A percentile compares a stretch with the other conserved stretches of the same genome.
These are phyloP conservation scores for Colletotrichum tofieldiae DNA, from an alignment of 2,329 filamentous ascomycete genomes.

Conservation along the genomic window DNA sequence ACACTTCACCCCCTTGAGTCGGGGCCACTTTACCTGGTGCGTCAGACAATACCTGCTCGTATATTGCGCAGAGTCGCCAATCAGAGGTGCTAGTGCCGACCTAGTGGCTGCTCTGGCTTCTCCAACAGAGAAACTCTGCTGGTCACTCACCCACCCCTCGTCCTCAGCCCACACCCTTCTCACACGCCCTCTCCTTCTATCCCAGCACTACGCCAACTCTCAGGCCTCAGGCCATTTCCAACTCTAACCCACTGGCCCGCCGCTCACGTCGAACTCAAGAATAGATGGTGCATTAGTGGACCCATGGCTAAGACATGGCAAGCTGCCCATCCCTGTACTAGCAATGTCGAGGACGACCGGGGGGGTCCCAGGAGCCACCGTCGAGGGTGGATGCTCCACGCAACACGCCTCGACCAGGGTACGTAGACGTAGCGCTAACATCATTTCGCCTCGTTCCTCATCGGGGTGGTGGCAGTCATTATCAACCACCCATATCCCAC, in stretches of 20 bases:
- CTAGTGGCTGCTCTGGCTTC: slow-evolving; percentile 47
- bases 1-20: slow-evolving; percentile 45
- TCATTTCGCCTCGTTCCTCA: slow-evolving; percentile 45
- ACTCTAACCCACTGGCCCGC: slow-evolving; percentile 52
- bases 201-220: slow-evolving; percentile 39
- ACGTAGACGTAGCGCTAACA: slow-evolving; percentile 42
- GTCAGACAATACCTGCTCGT: slow-evolving; percentile 65
- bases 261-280: slow-evolving; percentile 54
- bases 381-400: slow-evolving; percentile 55
- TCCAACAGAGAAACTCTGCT: slow-evolving; percentile 45
- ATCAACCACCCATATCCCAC: slow-evolving; percentile 44
- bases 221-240: slow-evolving; percentile 46
- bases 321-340: slow-evolving; percentile 49
- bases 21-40: slow-evolving; percentile 62
- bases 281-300: slow-evolving; percentile 60
- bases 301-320: slow-evolving; percentile 47
- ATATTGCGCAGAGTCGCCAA: slow-evolving; percentile 66
- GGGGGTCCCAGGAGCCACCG: slow-evolving; percentile 47
- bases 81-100: slow-evolving; percentile 46
- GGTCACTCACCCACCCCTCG: slow-evolving; percentile 47
- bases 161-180: slow-evolving; percentile 45
- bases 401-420: slow-evolving; percentile 48
- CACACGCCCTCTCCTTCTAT: slow-evolving; percentile 20
- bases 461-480: slow-evolving; percentile 40
- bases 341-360: slow-evolving; percentile 44